Base-by-base conservation (phyloP, 495 filamentous ascomycete species). In the Thermothielavioides terrestris region DNA sequence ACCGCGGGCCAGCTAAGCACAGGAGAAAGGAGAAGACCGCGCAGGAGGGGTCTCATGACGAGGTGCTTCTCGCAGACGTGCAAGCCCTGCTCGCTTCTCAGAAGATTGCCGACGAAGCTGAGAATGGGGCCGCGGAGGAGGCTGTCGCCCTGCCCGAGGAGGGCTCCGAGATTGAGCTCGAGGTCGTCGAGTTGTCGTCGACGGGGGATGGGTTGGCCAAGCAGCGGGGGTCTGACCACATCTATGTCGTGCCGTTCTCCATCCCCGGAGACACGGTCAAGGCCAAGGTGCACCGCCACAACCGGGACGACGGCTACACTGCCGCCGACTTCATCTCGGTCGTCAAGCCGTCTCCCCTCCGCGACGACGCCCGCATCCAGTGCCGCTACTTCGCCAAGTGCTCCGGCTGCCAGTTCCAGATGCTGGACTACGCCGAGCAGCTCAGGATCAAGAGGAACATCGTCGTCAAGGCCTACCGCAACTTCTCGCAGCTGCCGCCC, bases 391-490 rank as follows among this genome's bases (percentile, higher is more conserved):
- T 98, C 60, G 67, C 76, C 27, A 78, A 73, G 44, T 98, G 92
- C 64, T 87, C 86, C 0, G 92, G 92, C 4, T 98, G 92, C 60
- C 94, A 97, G 69, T 87, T 96, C 62, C 92, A 98, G 67, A 95
- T 96, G 88, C 79, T 98, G 48, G 78, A 88, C 35, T 98, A 98
- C 67, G 69, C 76, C 25, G 82, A 86, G 48, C 92, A 98, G 64
- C 75, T 98, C 25, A 76, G 72, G 27, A 84, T 89, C 59, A 98
- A 98, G 72, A 81, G 77, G 62, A 71, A 75, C 41, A 84, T 96
- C 46, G 83, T 98, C 25, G 86, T 92, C 62, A 94, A 91, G 61
- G 92, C 94, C 23, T 98, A 85, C 70, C 75, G 74, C 42, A 89
- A 95, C 70, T 98, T 95, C 72, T 94, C 89, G 11, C 73, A 84